Evolutionary conservation across 176 grass and related monocot genomes (phyloP).

Genomic region (Ensete glaucum): DNA sequence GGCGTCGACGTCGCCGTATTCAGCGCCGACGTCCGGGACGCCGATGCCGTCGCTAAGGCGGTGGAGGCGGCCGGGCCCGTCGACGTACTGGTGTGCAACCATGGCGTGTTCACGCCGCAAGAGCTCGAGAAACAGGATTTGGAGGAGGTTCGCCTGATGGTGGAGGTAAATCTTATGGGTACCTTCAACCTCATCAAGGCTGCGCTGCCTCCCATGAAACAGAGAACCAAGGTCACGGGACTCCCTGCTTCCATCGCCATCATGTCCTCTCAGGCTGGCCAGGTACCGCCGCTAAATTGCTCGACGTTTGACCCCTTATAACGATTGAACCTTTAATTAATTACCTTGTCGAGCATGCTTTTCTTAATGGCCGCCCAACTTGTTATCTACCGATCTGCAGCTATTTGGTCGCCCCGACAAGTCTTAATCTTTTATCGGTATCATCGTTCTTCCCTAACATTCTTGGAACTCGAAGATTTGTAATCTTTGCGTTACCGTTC

Average conservation of each 20-base stretch:
- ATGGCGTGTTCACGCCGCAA: slow-evolving; percentile 76
- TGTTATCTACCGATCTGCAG: no score
- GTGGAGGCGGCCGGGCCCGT: slow-evolving; percentile 44
- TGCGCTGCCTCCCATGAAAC: slow-evolving; percentile 66
- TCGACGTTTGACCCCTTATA: background rate
- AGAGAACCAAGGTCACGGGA: slow-evolving; percentile 29
- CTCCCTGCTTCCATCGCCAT: slow-evolving; percentile 68
- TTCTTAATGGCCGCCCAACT: no score
- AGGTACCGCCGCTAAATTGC: slow-evolving; percentile 30
- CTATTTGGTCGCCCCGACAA: no score
- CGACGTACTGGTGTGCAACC: slow-evolving; percentile 86
- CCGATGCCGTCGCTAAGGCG: slow-evolving; percentile 40
- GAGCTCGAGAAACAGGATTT: slow-evolving; percentile 78
- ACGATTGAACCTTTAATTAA: background rate
- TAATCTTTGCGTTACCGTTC: background rate
- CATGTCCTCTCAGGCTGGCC: slow-evolving; percentile 91
- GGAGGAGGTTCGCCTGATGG: slow-evolving; percentile 68
- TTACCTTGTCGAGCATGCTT: no score
- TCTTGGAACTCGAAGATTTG: no score
- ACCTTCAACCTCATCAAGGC: slow-evolving; percentile 94
- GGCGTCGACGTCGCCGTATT: slow-evolving; percentile 36
- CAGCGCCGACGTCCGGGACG: slow-evolving; percentile 64
- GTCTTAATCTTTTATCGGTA: no score
- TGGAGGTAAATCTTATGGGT: slow-evolving; percentile 93
- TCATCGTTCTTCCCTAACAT: no score